These are phyloP conservation scores for Aphanomyces astaci DNA, from an alignment of 352 stramenopile genomes.

Conservation along the genomic window DNA sequence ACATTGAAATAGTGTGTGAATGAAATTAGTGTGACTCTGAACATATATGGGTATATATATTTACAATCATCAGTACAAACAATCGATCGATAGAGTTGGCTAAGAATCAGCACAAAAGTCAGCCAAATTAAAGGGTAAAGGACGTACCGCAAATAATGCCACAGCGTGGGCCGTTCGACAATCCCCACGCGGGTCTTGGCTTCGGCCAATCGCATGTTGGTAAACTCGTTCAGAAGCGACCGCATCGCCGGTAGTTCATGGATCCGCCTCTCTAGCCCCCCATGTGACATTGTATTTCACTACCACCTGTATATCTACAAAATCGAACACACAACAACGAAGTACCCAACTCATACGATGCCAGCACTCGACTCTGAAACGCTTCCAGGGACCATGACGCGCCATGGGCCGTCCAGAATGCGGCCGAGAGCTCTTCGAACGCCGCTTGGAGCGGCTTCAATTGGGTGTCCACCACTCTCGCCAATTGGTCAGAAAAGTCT, in stretches of 20 bases:
- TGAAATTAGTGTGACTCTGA: too few relatives aligned
- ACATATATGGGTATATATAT: too few relatives aligned
- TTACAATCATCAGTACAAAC: too few relatives aligned
- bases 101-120: too few relatives aligned
- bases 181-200: background rate
- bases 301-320: too few relatives aligned
- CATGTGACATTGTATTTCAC: background rate
- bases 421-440: background rate
- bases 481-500: slow-evolving; percentile 12
- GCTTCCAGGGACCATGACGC: background rate
- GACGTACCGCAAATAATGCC: slow-evolving; percentile 8
- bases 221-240: background rate
- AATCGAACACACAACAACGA: too few relatives aligned
- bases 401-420: background rate
- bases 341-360: slow-evolving; percentile 2
- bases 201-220: slow-evolving; percentile 1
- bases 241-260: background rate
- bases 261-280: background rate
- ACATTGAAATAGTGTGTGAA: too few relatives aligned
- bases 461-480: background rate
- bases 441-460: background rate
- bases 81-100: too few relatives aligned
- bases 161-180: slow-evolving; percentile 3
- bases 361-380: background rate
- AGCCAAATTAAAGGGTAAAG: too few relatives aligned